These are phyloP conservation scores for Purpureocillium takamizusanense DNA, from an alignment of 2,329 filamentous ascomycete genomes.

Conservation along the genomic window DNA sequence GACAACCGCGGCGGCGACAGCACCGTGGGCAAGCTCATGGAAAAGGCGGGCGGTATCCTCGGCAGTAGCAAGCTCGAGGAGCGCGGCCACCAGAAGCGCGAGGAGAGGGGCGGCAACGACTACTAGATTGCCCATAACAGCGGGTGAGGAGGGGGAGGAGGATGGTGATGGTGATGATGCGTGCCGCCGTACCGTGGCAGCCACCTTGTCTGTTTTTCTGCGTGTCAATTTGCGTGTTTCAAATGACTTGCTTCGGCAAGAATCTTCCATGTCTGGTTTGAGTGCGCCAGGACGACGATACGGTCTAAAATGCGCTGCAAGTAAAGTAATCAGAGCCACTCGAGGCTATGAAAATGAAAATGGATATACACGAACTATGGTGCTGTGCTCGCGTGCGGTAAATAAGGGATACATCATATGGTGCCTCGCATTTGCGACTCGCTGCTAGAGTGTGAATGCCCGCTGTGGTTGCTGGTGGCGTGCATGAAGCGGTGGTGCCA, in stretches of 20 bases:
- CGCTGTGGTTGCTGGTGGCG: background rate
- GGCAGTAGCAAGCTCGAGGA: slow-evolving; percentile 35
- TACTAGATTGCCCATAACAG: too few species aligned
- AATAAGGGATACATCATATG: too few species aligned
- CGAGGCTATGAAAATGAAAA: too few species aligned
- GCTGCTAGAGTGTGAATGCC: too few species aligned
- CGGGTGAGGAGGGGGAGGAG: background rate
- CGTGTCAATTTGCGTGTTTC: too few species aligned
- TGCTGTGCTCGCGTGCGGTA: too few species aligned
- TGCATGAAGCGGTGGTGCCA: background rate
- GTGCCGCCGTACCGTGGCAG: too few species aligned
- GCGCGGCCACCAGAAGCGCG: slow-evolving; percentile 42
- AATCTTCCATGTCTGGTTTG: background rate
- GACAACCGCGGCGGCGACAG: slow-evolving; percentile 18
- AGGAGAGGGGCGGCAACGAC: slow-evolving; percentile 17
- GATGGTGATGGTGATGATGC: too few species aligned
- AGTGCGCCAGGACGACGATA: background rate
- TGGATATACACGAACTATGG: too few species aligned
- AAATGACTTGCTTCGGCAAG: background rate
- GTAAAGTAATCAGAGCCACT: too few species aligned
- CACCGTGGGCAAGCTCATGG: slow-evolving; percentile 46
- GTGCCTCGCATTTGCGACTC: too few species aligned
- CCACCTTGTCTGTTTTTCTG: too few species aligned
- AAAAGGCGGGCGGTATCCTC: slow-evolving; percentile 45
- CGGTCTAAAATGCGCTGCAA: background rate